Conservation (phyloP, 1,139 yeast genomes). For the Saccharomyces uvarum region DNA sequence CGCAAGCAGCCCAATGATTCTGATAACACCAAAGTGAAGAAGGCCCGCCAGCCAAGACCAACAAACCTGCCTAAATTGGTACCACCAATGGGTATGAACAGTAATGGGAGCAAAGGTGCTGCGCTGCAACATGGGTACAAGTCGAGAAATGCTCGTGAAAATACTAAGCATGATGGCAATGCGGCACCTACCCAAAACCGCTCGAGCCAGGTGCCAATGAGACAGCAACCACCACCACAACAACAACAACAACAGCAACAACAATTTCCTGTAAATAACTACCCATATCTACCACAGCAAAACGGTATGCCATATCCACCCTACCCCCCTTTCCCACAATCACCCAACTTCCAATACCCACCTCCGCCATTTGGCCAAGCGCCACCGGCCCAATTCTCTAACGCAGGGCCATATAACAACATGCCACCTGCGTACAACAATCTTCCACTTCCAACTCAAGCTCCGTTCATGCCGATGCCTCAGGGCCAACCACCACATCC, state of each 20-base stretch:
- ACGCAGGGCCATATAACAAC: not conserved
- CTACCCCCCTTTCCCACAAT: not conserved
- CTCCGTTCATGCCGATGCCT: constrained; percentile 2
- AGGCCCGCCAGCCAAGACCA: not conserved
- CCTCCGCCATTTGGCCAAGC: not conserved
- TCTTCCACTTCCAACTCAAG: not conserved
- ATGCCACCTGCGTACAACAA: not conserved
- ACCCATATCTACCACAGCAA: constrained; percentile 5
- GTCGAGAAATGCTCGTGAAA: constrained; percentile 19
- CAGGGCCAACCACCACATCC: not conserved
- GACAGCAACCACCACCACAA: not conserved
- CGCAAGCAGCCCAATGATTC: not conserved
- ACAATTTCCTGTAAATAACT: constrained; percentile 2
- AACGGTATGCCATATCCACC: constrained; percentile 2
- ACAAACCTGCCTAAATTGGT: not conserved
- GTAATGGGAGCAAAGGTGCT: not conserved
- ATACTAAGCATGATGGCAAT: not conserved
- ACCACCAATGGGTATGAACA: not conserved
- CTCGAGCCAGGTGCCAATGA: not conserved
- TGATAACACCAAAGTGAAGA: not conserved
- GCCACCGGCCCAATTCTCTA: not conserved
- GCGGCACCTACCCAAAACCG: not conserved
- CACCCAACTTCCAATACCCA: not conserved
- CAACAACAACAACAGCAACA: constrained; percentile 4
- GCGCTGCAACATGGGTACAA: constrained; percentile 12